phyloP scores from a whole-genome alignment of 352 stramenopile species.

The Pythium dissimile region DNA sequence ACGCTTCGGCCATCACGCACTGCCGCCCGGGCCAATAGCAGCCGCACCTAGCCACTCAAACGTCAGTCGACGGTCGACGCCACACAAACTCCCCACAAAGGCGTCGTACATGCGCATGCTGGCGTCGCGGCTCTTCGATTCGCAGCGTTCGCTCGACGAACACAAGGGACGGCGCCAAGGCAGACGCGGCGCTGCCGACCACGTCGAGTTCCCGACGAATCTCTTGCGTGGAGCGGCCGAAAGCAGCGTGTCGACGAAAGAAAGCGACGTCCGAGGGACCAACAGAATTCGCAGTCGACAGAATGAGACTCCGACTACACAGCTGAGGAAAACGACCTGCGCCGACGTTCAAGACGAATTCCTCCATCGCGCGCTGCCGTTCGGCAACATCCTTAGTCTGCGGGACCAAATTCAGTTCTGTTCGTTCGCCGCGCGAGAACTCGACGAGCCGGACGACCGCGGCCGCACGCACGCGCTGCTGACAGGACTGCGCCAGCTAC shows the following conservation, averaged over 20 bases:
- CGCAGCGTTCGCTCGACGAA: background rate
- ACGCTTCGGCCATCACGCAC: slow-evolving; percentile 30
- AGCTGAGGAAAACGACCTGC: too few species aligned
- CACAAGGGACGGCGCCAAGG: background rate
- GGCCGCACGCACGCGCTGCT: slow-evolving; percentile 38
- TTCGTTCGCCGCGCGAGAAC: slow-evolving; percentile 27
- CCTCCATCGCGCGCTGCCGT: slow-evolving; percentile 40
- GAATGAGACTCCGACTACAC: too few species aligned
- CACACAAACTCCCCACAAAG: slow-evolving; percentile 4
- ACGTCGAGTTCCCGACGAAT: slow-evolving; percentile 48
- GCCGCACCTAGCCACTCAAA: background rate
- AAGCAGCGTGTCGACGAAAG: slow-evolving; percentile 18
- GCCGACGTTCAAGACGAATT: slow-evolving; percentile 41
- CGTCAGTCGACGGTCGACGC: background rate
- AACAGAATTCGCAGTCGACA: background rate
- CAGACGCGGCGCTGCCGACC: slow-evolving; percentile 13
- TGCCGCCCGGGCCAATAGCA: background rate
- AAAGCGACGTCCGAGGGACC: background rate
- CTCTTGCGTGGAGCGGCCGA: slow-evolving; percentile 14
- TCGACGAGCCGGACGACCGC: slow-evolving; percentile 23
- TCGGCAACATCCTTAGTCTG: slow-evolving; percentile 37
- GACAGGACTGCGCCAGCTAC: slow-evolving; percentile 36
- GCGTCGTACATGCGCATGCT: slow-evolving; percentile 18
- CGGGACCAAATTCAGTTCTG: slow-evolving; percentile 47
- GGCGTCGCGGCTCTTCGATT: slow-evolving; percentile 16